Evolutionary conservation across 495 filamentous ascomycete species (phyloP).

Genomic region (Neurospora discreta): DNA sequence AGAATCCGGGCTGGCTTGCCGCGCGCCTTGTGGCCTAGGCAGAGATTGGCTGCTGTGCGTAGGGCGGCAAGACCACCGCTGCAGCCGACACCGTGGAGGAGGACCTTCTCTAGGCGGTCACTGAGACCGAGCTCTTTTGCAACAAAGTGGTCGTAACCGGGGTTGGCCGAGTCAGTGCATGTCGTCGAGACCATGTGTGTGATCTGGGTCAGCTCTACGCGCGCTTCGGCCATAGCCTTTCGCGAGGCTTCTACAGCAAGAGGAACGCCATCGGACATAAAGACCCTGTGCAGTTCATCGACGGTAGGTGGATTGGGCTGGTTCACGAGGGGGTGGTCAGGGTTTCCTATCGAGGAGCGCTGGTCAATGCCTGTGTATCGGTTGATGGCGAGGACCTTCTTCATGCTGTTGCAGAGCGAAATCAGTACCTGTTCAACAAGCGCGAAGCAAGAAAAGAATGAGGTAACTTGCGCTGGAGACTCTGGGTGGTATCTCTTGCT

Average conservation of each 20-base stretch:
- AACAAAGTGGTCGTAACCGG: conserved; percentile 56
- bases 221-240: conserved; percentile 48
- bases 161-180: conserved; percentile 57
- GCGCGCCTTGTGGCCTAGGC: conserved; percentile 42
- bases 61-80: conserved; percentile 53
- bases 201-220: conserved; percentile 36
- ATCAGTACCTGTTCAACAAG: background rate
- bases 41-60: conserved; percentile 49
- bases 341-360: conserved; percentile 46
- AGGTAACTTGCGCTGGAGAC: conserved; percentile 34
- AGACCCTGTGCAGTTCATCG: conserved; percentile 40
- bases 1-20: conserved; percentile 44
- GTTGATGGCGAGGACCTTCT: conserved; percentile 51
- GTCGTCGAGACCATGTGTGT: conserved; percentile 59
- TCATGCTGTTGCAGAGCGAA: conserved; percentile 27
- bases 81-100: conserved; percentile 54
- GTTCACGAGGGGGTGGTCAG: conserved; percentile 47
- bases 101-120: conserved; percentile 41
- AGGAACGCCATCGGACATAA: conserved; percentile 47
- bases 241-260: conserved; percentile 44
- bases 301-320: conserved; percentile 42
- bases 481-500: conserved; percentile 38
- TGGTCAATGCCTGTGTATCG: conserved; percentile 51
- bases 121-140: conserved; percentile 41
- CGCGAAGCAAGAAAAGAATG: background rate